Evolutionary conservation across 495 filamentous ascomycete species (phyloP).

Genomic region (Cercophora samala): DNA sequence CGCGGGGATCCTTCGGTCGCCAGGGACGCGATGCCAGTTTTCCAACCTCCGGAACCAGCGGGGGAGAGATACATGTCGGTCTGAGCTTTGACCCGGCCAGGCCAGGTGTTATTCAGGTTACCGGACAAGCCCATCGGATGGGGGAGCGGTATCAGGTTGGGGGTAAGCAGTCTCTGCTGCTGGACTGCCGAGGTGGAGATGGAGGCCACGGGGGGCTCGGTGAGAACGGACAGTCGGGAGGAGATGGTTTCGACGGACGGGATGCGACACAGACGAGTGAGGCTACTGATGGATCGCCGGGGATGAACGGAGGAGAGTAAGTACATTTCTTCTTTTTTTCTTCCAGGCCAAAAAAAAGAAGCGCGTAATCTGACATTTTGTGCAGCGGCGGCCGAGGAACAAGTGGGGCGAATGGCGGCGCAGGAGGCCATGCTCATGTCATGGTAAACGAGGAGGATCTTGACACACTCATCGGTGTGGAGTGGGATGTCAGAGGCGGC

Average conservation of each 20-base stretch:
- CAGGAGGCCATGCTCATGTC: conserved; percentile 30
- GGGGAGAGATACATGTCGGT: conserved; percentile 13
- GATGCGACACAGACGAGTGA: conserved; percentile 29
- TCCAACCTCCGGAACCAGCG: conserved; percentile 7
- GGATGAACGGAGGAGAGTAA: conserved; percentile 31
- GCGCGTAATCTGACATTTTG: not conserved
- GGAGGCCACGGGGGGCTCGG: conserved; percentile 19
- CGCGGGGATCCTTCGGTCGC: conserved; percentile 8
- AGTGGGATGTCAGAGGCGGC: conserved; percentile 34
- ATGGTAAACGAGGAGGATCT: conserved; percentile 32
- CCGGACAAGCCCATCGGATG: not conserved
- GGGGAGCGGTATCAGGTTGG: conserved; percentile 12
- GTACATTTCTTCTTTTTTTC: conserved; percentile 14
- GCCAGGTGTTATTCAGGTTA: conserved; percentile 17
- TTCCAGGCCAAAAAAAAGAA: not conserved
- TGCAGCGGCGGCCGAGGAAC: conserved; percentile 21
- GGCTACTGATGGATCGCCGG: conserved; percentile 25
- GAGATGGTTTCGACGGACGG: conserved; percentile 35
- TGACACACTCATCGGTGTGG: conserved; percentile 31
- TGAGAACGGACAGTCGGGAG: conserved; percentile 28
- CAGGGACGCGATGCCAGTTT: conserved; percentile 13
- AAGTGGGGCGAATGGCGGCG: conserved; percentile 34
- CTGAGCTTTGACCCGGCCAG: conserved; percentile 13
- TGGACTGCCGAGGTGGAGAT: conserved; percentile 18
- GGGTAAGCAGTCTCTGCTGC: conserved; percentile 9